A percentile compares a stretch with the other conserved stretches of the same genome.
Conservation (phyloP, 208 protist species). For the Leptomonas pyrrhocoris region DNA sequence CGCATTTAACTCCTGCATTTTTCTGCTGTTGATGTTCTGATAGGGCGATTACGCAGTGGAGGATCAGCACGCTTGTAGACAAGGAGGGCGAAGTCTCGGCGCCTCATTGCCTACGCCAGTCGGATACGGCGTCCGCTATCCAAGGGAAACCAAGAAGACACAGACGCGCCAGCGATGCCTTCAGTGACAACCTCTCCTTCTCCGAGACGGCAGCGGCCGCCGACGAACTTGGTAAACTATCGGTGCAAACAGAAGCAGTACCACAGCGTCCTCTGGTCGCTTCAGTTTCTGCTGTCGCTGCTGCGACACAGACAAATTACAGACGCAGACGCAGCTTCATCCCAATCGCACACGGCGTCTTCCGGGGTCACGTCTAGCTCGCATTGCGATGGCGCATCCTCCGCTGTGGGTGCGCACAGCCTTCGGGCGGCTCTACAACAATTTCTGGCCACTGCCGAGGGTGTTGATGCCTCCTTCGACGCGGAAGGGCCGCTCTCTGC, state of each 20-base stretch:
- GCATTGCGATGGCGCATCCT: too few relatives aligned
- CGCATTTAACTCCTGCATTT: neutral
- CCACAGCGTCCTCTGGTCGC: constrained; percentile 20
- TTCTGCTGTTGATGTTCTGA: too few relatives aligned
- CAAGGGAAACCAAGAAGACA: too few relatives aligned
- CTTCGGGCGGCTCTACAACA: neutral
- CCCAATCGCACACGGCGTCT: neutral
- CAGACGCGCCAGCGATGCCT: too few relatives aligned
- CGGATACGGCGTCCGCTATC: too few relatives aligned
- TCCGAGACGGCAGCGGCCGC: neutral
- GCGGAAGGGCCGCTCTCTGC: constrained; percentile 19
- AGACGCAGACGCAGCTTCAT: neutral
- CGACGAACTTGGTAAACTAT: neutral
- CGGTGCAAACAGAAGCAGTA: constrained; percentile 41
- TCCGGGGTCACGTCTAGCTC: neutral
- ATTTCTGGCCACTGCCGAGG: constrained; percentile 6
- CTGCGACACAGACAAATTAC: neutral
- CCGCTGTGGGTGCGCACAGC: neutral
- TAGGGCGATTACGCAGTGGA: too few relatives aligned
- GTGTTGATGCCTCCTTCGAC: constrained; percentile 3
- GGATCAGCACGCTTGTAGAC: too few relatives aligned
- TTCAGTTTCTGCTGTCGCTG: constrained; percentile 25
- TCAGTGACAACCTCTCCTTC: too few relatives aligned
- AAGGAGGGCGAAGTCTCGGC: too few relatives aligned
- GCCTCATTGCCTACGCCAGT: too few relatives aligned